A percentile compares a stretch with the other conserved stretches of the same genome.
Conservation (phyloP, 192 early-diverging fungal species). For the Coemansia sp. region DNA sequence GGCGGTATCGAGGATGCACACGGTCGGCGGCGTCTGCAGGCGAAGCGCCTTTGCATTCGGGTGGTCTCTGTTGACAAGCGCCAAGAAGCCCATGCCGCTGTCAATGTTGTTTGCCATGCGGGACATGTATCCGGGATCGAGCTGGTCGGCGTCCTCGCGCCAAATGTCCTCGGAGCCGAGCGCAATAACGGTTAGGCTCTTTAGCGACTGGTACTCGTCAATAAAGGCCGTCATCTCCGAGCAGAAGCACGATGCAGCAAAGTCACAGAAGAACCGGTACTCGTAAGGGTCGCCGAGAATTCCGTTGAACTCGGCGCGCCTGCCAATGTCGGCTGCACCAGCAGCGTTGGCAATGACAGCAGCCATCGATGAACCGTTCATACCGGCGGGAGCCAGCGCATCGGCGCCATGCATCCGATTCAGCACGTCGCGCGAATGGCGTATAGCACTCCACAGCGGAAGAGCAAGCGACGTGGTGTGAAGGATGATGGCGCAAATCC, state of each 20-base stretch:
- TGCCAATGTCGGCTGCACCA: constrained; percentile 21
- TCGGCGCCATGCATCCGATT: constrained; percentile 41
- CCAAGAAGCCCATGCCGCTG: constrained; percentile 20
- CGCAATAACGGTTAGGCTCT: constrained; percentile 30
- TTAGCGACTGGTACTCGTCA: constrained; percentile 50
- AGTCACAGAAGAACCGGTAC: constrained; percentile 50
- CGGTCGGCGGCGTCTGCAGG: constrained; percentile 44
- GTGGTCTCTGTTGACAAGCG: constrained; percentile 22
- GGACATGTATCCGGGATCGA: constrained; percentile 29
- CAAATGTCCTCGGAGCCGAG: constrained; percentile 43
- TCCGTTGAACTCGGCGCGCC: constrained; percentile 38
- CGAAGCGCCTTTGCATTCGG: constrained; percentile 21
- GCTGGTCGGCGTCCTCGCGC: constrained; percentile 33
- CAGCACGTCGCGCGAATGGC: constrained; percentile 42
- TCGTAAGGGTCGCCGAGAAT: constrained; percentile 42
- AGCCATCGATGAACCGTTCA: constrained; percentile 22
- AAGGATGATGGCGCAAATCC: constrained; percentile 29
- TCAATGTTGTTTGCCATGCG: constrained; percentile 34
- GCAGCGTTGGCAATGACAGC: constrained; percentile 27
- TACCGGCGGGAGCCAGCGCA: background rate
- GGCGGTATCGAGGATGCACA: constrained; percentile 46
- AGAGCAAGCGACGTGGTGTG: constrained; percentile 32
- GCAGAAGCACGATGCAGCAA: constrained; percentile 54
- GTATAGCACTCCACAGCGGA: constrained; percentile 34
- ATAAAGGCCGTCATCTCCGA: constrained; percentile 50